A percentile compares a stretch with the other conserved stretches of the same genome.
Evolutionary conservation across 768 basidiomycete species (phyloP).

Genomic region (Calocybe cyanea): DNA sequence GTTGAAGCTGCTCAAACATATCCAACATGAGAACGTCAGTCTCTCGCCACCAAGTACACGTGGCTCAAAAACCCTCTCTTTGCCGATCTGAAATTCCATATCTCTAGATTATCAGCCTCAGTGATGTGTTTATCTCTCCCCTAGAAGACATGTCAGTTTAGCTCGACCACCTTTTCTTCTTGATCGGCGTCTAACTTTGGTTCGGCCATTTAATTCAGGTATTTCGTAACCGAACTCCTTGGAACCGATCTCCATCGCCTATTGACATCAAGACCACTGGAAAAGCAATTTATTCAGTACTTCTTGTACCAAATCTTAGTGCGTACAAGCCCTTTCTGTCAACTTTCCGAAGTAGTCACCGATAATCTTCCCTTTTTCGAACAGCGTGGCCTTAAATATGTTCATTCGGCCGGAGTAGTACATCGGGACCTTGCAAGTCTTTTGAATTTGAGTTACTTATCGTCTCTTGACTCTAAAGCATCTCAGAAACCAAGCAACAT

Average conservation of each 20-base stretch:
- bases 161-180: neutral
- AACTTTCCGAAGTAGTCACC: slow-evolving; percentile 4
- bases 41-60: too few relatives aligned
- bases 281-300: slow-evolving; percentile 99
- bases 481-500: slow-evolving; percentile 96
- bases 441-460: neutral
- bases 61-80: too few relatives aligned
- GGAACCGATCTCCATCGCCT: slow-evolving; percentile 98
- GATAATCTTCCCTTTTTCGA: slow-evolving; percentile 1
- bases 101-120: slow-evolving; percentile 96
- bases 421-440: slow-evolving; percentile 86
- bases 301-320: slow-evolving; percentile 99
- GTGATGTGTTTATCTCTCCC: slow-evolving; percentile 99
- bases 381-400: slow-evolving; percentile 97
- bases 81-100: too few relatives aligned
- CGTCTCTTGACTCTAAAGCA: neutral
- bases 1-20: slow-evolving; percentile 96
- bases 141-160: slow-evolving; percentile 86
- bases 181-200: slow-evolving; percentile 1
- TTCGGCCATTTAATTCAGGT: slow-evolving; percentile 43
- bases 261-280: slow-evolving; percentile 91
- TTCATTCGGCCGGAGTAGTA: slow-evolving; percentile 98
- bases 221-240: slow-evolving; percentile 97
- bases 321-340: slow-evolving; percentile 21
- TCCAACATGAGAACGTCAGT: slow-evolving; percentile 95